These are phyloP conservation scores for Quercus rubra DNA, from an alignment of 306 rosid genomes.

Conservation along the genomic window DNA sequence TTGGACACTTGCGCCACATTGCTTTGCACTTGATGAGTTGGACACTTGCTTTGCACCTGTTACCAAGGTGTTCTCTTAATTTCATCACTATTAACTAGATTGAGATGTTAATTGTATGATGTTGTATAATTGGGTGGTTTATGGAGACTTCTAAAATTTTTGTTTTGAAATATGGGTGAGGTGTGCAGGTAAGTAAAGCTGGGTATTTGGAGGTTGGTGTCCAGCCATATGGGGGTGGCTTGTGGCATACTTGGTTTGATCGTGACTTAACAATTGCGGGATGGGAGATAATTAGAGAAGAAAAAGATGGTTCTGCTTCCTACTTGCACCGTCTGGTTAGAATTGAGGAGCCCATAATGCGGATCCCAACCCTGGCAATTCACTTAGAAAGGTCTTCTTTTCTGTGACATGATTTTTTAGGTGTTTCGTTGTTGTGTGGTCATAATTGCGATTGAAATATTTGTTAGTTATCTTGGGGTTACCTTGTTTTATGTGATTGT, in stretches of 20 bases:
- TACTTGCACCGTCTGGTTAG: constrained; percentile 63
- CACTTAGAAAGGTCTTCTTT: constrained; percentile 73
- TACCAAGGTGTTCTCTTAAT: constrained; percentile 1
- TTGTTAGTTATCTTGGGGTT: background rate
- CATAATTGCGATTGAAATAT: background rate
- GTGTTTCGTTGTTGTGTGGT: constrained; percentile 10
- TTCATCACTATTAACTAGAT: background rate
- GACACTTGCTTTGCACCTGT: no score
- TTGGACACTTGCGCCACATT: no score
- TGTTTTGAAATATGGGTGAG: background rate
- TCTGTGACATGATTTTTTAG: background rate
- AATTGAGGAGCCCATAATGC: constrained; percentile 79
- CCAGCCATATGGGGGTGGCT: constrained; percentile 78
- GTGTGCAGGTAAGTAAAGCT: constrained; percentile 56
- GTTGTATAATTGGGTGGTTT: background rate
- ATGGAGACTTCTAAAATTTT: background rate
- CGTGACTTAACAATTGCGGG: constrained; percentile 84
- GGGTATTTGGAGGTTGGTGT: constrained; percentile 89
- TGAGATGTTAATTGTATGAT: background rate
- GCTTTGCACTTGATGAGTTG: no score
- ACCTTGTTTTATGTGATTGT: background rate
- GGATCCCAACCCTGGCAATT: constrained; percentile 86
- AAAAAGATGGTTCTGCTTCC: constrained; percentile 43
- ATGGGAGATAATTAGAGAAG: constrained; percentile 53
- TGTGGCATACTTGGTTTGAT: constrained; percentile 96